Conservation (phyloP, 345 rosid species). For the Clarkia xantiana region DNA sequence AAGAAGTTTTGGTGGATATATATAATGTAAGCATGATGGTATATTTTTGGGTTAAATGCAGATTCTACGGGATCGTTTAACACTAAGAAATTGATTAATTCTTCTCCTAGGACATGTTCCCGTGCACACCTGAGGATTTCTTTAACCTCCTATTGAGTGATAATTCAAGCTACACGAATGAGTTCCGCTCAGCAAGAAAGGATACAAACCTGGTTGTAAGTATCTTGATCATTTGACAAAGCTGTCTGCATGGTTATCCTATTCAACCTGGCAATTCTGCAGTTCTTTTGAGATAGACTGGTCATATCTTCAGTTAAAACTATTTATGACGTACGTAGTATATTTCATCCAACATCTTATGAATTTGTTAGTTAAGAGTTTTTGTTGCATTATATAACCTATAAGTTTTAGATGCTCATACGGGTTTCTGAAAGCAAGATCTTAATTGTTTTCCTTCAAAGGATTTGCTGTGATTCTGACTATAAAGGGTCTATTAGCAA, state of each 20-base stretch:
- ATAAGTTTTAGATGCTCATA: too few species aligned
- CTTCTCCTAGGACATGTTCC: slow-evolving; percentile 50
- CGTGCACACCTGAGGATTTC: slow-evolving; percentile 63
- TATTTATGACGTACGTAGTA: too few species aligned
- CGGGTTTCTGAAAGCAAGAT: too few species aligned
- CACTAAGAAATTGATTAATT: slow-evolving; percentile 6
- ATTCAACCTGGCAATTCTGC: too few species aligned
- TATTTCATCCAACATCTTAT: not conserved
- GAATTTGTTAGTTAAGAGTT: not conserved
- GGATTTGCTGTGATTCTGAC: too few species aligned
- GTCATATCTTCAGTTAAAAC: too few species aligned
- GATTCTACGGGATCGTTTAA: not conserved
- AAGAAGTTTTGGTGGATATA: slow-evolving; percentile 70
- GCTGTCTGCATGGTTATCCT: not conserved
- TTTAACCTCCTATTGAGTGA: slow-evolving; percentile 50
- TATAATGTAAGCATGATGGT: slow-evolving; percentile 32
- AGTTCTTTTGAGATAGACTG: too few species aligned
- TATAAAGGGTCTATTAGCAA: too few species aligned
- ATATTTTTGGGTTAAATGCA: slow-evolving; percentile 2
- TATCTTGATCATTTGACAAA: not conserved
- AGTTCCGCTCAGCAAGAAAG: slow-evolving; percentile 58
- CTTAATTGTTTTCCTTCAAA: too few species aligned
- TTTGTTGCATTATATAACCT: not conserved
- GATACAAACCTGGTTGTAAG: slow-evolving; percentile 74
- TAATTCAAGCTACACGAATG: slow-evolving; percentile 45